Evolutionary conservation across 2,329 filamentous ascomycete genomes (phyloP).

Genomic region (Biscogniauxia marginata): DNA sequence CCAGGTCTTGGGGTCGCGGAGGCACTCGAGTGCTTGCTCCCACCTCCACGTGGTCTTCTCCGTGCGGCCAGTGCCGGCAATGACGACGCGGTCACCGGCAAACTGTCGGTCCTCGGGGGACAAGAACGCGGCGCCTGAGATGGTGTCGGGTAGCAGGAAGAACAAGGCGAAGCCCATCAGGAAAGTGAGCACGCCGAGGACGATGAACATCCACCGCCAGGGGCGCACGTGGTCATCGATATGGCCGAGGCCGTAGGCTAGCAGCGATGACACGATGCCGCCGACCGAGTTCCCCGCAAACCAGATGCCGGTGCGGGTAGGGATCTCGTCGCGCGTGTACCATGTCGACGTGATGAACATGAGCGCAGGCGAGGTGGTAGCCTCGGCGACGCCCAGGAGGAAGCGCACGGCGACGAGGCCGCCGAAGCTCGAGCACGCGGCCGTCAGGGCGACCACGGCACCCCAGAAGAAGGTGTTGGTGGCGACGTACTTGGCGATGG

Average conservation of each 20-base stretch:
- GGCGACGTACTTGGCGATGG: conserved; percentile 46
- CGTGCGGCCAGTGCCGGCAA: conserved; percentile 51
- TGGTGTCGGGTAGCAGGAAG: conserved; percentile 50
- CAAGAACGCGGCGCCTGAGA: conserved; percentile 57
- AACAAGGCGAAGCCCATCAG: conserved; percentile 50
- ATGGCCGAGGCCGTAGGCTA: conserved; percentile 58
- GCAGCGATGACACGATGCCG: conserved; percentile 46
- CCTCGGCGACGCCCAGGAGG: conserved; percentile 54
- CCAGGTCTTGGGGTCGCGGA: conserved; percentile 60
- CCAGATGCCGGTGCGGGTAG: conserved; percentile 54
- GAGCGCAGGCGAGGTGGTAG: conserved; percentile 53
- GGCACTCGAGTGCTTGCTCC: conserved; percentile 52
- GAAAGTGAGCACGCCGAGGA: conserved; percentile 51
- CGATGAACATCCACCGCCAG: conserved; percentile 59
- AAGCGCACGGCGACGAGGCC: conserved; percentile 52
- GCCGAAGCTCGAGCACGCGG: conserved; percentile 46
- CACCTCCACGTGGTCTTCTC: conserved; percentile 48
- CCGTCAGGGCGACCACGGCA: conserved; percentile 42
- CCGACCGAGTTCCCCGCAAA: conserved; percentile 52
- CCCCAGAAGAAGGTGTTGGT: conserved; percentile 52
- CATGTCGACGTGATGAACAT: conserved; percentile 56
- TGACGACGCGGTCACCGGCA: conserved; percentile 45
- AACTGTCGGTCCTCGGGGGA: conserved; percentile 49
- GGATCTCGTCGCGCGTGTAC: conserved; percentile 58
- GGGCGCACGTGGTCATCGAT: conserved; percentile 44